Base-by-base conservation (phyloP, 2,329 filamentous ascomycete genomes). In the Aphanoascus verrucosus region DNA sequence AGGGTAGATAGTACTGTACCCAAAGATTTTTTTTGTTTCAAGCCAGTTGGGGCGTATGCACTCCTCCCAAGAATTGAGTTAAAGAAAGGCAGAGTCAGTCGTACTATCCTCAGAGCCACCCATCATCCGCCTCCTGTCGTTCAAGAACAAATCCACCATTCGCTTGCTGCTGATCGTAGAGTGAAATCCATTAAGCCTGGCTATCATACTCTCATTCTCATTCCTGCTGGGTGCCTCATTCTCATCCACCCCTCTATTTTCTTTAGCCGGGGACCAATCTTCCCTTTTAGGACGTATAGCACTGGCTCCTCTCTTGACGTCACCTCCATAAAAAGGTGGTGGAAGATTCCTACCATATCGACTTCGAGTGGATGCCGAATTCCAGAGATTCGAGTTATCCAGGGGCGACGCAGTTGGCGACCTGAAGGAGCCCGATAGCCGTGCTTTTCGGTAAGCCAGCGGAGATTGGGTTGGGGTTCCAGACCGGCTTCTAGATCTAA, bases 61-160 rank as follows among this genome's bases (percentile, higher is more conserved):
- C 1, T 19, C 14, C 14, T 32, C 9, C 31, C 38, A 17, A 11
- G 37, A 38, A 31, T 38, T 9, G 19, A 11, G 19, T 57, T 32
- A 60, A 8, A 60, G 42, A 46, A 60, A 60, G 11, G 57, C 58
- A 19, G 58, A 52, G 31, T 60, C 57, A 34, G 46, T 20, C 14
- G 44, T 14, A 11, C 52, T 56, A 37, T 59, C 58, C 12, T 55
- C 57, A 12, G 54, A 52, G 20, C 14, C 35, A 2, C 37, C 48
- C 57, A 45, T 53, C n/a, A 52, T 42, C 34, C 57, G 55, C 28
- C 58, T 55, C 37, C 58, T 55, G 23, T 59, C 54, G 40, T 56
- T 59, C 37, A 60, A 53, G 23, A 60, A 60, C 49, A 59, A 32
- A 52, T 60, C 58, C 45, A 60, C 58, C 58, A 61, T 61, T 9